Evolutionary conservation across 768 basidiomycete genomes (phyloP).

Genomic region (Dentipellis fragilis): DNA sequence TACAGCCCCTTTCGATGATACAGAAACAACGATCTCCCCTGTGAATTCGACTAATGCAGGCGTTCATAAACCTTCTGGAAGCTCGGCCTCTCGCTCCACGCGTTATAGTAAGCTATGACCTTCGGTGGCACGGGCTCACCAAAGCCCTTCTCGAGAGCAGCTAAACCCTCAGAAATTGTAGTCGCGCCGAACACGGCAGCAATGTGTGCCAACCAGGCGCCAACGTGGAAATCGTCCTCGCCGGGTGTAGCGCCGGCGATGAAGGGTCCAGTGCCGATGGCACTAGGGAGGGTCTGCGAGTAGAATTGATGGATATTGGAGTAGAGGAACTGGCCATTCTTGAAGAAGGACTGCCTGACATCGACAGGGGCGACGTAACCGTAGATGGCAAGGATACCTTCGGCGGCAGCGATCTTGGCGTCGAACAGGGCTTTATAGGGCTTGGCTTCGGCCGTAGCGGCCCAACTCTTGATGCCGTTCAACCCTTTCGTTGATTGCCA

Average conservation of each 20-base stretch:
- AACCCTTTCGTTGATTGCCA: not conserved
- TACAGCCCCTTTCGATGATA: too few relatives aligned
- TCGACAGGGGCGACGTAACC: not conserved
- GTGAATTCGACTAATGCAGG: too few relatives aligned
- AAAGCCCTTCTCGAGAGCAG: not conserved
- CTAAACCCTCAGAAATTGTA: not conserved
- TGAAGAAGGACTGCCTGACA: not conserved
- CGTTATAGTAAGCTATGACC: not conserved
- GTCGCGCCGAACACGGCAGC: not conserved
- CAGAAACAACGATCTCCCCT: too few relatives aligned
- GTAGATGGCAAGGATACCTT: not conserved
- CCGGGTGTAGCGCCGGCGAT: not conserved
- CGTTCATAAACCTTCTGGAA: not conserved
- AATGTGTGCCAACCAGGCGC: not conserved
- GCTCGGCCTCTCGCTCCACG: not conserved
- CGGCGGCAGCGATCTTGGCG: slow-evolving; percentile 1
- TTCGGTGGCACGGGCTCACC: not conserved
- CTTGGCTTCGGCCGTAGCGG: not conserved
- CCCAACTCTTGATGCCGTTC: not conserved
- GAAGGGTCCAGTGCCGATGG: not conserved
- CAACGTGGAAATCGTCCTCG: slow-evolving; percentile 1
- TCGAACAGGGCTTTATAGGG: not conserved
- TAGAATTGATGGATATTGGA: not conserved
- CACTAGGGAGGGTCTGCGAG: not conserved
- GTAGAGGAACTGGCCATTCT: not conserved